Percentiles rank a stretch among this genome's conserved stretches.
Evolutionary conservation across 148 eudicot genomes (phyloP).

Genomic region (Hydrangea macrophylla): DNA sequence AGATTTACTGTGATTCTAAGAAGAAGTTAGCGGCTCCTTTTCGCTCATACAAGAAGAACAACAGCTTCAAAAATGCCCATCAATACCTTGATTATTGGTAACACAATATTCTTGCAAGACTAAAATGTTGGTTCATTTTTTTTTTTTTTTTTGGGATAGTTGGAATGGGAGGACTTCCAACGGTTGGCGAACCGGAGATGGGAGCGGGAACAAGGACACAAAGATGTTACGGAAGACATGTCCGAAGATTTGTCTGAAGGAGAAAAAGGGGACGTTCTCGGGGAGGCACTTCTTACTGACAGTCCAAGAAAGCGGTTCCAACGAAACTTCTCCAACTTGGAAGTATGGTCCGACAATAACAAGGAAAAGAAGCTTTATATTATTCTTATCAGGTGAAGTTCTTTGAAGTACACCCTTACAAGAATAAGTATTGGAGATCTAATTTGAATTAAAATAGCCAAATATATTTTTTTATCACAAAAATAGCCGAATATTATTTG

Average conservation of each 20-base stretch:
- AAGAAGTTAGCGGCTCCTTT: neutral
- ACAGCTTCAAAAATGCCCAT: neutral
- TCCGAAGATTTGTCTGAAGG: slow-evolving; percentile 66
- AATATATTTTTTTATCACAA: too few relatives aligned
- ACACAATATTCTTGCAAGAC: neutral
- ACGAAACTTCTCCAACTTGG: slow-evolving; percentile 41
- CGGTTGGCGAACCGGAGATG: slow-evolving; percentile 44
- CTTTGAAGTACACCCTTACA: neutral
- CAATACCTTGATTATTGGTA: neutral
- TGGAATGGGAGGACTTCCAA: slow-evolving; percentile 72
- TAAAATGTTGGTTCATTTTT: neutral
- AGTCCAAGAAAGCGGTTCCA: slow-evolving; percentile 45
- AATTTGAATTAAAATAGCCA: too few relatives aligned
- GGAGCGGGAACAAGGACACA: slow-evolving; percentile 61
- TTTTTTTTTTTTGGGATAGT: slow-evolving; percentile 21
- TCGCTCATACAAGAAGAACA: neutral
- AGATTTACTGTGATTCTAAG: neutral
- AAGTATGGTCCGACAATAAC: slow-evolving; percentile 58
- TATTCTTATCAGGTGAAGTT: slow-evolving; percentile 55
- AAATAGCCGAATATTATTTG: too few relatives aligned
- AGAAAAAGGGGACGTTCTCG: slow-evolving; percentile 54
- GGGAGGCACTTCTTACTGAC: slow-evolving; percentile 33
- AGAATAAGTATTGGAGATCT: too few relatives aligned
- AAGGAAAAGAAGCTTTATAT: slow-evolving; percentile 71
- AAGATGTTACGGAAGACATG: slow-evolving; percentile 67